Conservation (phyloP, 2,329 filamentous ascomycete genomes). For the Aquanectria penicillioides region DNA sequence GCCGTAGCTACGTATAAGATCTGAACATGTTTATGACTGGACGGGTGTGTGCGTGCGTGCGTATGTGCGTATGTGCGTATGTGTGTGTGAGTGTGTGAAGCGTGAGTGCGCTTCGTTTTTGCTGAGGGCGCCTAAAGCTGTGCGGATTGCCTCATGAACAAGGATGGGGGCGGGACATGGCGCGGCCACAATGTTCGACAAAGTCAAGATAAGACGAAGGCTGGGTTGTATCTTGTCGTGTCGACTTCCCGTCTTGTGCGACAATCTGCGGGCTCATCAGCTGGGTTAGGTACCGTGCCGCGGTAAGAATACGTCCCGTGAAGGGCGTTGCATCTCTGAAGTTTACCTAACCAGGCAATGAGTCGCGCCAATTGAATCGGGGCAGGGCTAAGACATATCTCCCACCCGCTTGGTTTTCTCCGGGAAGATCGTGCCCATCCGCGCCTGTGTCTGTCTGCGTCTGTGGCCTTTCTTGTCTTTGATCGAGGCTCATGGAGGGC, state of each 20-base stretch:
- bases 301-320: neutral
- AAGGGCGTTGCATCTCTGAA: neutral
- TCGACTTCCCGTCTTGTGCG: conserved; percentile 7
- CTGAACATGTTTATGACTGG: neutral
- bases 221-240: neutral
- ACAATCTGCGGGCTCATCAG: conserved; percentile 4
- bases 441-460: conserved; percentile 15
- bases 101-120: neutral
- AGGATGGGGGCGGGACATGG: conserved; percentile 1
- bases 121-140: conserved; percentile 3
- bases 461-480: neutral
- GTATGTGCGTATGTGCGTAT: neutral
- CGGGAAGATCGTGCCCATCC: conserved; percentile 20
- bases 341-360: conserved; percentile 9
- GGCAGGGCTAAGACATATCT: conserved; percentile 28
- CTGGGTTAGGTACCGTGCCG: conserved; percentile 13
- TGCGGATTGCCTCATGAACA: neutral
- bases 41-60: neutral
- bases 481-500: conserved; percentile 4
- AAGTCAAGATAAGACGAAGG: conserved; percentile 13
- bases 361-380: conserved; percentile 16
- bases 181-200: conserved; percentile 1
- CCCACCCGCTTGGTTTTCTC: conserved; percentile 27
- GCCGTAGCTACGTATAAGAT: neutral
- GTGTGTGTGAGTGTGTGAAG: neutral